These are phyloP conservation scores for Ustilago xerochloae DNA, from an alignment of 1,284 basidiomycete genomes.

Conservation along the genomic window DNA sequence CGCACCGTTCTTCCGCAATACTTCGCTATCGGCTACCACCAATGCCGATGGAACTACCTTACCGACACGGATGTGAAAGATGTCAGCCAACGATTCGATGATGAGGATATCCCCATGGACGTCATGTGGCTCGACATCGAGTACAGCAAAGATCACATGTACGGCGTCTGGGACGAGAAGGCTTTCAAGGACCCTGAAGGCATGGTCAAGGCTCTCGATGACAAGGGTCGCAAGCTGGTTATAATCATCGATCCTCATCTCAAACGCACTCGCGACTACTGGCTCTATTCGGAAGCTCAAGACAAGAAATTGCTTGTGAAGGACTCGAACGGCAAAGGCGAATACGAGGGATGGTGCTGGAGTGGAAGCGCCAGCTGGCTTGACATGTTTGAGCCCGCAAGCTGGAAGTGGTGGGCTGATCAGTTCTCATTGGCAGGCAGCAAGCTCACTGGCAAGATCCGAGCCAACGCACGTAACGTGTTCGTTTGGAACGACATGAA, in stretches of 20 bases:
- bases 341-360: slow-evolving; percentile 99
- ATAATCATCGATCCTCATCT: slow-evolving; percentile 97
- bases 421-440: slow-evolving; percentile 51
- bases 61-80: slow-evolving; percentile 86
- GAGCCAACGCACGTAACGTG: slow-evolving; percentile 72
- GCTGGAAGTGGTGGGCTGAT: slow-evolving; percentile 86
- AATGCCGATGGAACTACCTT: slow-evolving; percentile 98
- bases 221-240: slow-evolving; percentile 91
- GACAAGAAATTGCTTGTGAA: slow-evolving; percentile 86
- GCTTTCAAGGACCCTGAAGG: slow-evolving; percentile 91
- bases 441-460: slow-evolving; percentile 47
- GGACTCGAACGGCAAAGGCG: slow-evolving; percentile 77
- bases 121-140: slow-evolving; percentile 99
- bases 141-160: slow-evolving; percentile 86
- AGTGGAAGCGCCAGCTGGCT: slow-evolving; percentile 93
- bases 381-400: slow-evolving; percentile 92
- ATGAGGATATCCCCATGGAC: slow-evolving; percentile 92
- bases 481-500: slow-evolving; percentile 99
- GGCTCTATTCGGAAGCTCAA: slow-evolving; percentile 85
- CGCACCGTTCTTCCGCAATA: slow-evolving; percentile 86
- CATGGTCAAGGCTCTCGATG: slow-evolving; percentile 90
- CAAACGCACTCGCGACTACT: slow-evolving; percentile 83
- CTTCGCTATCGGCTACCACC: slow-evolving; percentile 94
- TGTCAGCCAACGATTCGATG: slow-evolving; percentile 89
- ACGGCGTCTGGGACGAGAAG: slow-evolving; percentile 95